phyloP scores from a whole-genome alignment of 495 filamentous ascomycete genomes.

The Annulohypoxylon maeteangense region DNA sequence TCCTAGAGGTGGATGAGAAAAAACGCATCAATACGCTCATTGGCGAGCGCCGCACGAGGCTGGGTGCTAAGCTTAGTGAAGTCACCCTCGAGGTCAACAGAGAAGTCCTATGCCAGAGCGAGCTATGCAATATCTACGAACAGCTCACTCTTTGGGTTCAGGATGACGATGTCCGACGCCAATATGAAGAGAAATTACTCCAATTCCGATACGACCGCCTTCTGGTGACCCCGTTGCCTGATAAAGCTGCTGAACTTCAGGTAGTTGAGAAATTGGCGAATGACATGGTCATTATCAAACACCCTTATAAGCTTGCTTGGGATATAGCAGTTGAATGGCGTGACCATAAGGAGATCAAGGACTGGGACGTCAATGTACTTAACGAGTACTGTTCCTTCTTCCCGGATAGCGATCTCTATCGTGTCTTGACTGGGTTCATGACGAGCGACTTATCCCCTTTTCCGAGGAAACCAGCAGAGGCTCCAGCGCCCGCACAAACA shows the following conservation, averaged over 20 bases:
- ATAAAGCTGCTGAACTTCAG: constrained; percentile 74
- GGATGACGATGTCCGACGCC: constrained; percentile 84
- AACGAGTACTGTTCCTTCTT: constrained; percentile 85
- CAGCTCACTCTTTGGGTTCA: constrained; percentile 88
- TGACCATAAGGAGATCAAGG: constrained; percentile 73
- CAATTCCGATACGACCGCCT: constrained; percentile 81
- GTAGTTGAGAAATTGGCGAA: constrained; percentile 78
- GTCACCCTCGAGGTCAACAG: constrained; percentile 87
- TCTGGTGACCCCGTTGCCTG: constrained; percentile 67
- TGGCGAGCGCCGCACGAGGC: constrained; percentile 84
- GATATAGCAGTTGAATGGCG: constrained; percentile 89
- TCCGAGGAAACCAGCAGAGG: constrained; percentile 52
- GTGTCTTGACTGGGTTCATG: constrained; percentile 82
- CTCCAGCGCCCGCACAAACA: constrained; percentile 29
- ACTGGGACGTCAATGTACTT: constrained; percentile 79
- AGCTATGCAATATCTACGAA: constrained; percentile 78
- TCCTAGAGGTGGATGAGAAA: constrained; percentile 86
- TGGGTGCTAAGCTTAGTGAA: constrained; percentile 84
- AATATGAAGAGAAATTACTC: constrained; percentile 92
- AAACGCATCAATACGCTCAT: constrained; percentile 92
- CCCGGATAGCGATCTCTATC: constrained; percentile 80
- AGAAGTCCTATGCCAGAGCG: constrained; percentile 77
- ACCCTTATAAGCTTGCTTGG: constrained; percentile 92
- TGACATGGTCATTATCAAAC: constrained; percentile 95
- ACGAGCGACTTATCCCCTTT: constrained; percentile 88